Base-by-base conservation (phyloP, 2,329 filamentous ascomycete genomes). In the Neonectria ditissima region DNA sequence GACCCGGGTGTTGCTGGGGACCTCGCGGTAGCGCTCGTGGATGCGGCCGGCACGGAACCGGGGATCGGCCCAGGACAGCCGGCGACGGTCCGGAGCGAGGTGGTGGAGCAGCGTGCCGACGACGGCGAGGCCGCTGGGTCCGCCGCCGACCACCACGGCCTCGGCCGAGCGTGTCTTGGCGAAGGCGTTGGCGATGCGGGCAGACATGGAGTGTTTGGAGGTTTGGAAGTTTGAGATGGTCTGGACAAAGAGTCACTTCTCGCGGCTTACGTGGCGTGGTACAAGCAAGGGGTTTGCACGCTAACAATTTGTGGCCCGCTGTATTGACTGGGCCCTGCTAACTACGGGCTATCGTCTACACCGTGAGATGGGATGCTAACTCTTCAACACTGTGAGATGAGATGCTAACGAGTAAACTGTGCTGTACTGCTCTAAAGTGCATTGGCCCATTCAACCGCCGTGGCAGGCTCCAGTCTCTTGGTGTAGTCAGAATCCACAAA, bases 1-100 rank as follows among this genome's bases (percentile, higher is more conserved):
- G 44, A 87, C 87, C 71, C 87, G 89, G 61, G 88, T 90, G 73
- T 90, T 90, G 69, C 77, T 79, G 10, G 87, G 87, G 20, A 90
- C 88, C 71, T 89, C 87, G 51, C 87, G 81, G 72, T 90, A 90
- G 71, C 80, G 81, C 62, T 80, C 78, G 67, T 84, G 79, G 32
- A 88, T 78, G 44, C 85, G 78, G 5, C 86, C 86, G 28, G 78
- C 87, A 24, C 83, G 76, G 69, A 90, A 89, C 2, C 75, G 72
- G 34, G 86, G 81, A 70, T 90, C 88, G 43, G 89, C 79, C 88
- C 88, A 90, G 52, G 87, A 90, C 52, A 90, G 81, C 14, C 82
- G 82, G 9, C 78, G 82, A 9, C 78, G 75, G 8, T 83, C 77
- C 50, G 82, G 60, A 24, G 57, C 80, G 32, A 82, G 59, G 18